These are phyloP conservation scores for Colletotrichum lindemuthianum DNA, from an alignment of 2,329 filamentous ascomycete species.

Conservation along the genomic window DNA sequence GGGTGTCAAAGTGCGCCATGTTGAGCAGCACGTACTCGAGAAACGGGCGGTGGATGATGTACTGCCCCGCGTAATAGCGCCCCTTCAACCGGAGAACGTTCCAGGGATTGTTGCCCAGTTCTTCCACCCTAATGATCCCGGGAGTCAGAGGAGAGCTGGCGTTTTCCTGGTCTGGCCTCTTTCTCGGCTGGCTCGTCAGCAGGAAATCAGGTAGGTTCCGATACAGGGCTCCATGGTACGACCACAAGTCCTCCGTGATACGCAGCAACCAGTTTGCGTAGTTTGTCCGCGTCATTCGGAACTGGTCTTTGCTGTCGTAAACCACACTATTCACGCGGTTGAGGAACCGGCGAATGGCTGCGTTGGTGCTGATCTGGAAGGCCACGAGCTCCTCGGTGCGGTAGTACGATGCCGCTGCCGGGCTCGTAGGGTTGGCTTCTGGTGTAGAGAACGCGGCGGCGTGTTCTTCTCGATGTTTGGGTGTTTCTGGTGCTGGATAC, in stretches of 20 bases:
- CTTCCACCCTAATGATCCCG: slow-evolving; percentile 29
- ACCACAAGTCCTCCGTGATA: slow-evolving; percentile 41
- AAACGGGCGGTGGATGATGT: slow-evolving; percentile 45
- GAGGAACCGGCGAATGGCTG: slow-evolving; percentile 43
- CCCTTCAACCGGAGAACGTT: slow-evolving; percentile 43
- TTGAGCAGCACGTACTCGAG: slow-evolving; percentile 44
- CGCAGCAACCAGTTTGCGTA: slow-evolving; percentile 42
- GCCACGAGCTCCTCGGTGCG: slow-evolving; percentile 41
- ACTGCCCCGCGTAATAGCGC: slow-evolving; percentile 43
- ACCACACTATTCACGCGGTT: slow-evolving; percentile 44
- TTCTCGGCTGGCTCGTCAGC: slow-evolving; percentile 30
- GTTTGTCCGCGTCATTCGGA: slow-evolving; percentile 36
- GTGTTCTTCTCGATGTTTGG: slow-evolving; percentile 3
- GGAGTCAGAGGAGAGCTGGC: slow-evolving; percentile 18
- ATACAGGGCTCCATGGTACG: slow-evolving; percentile 42
- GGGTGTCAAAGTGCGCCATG: slow-evolving; percentile 37
- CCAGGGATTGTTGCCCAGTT: slow-evolving; percentile 43
- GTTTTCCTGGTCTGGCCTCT: background rate
- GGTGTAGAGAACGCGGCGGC: background rate
- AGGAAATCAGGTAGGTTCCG: slow-evolving; percentile 42
- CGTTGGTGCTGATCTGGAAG: slow-evolving; percentile 45
- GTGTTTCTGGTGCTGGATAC: slow-evolving; percentile 35
- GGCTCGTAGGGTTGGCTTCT: background rate
- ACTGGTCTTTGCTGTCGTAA: slow-evolving; percentile 42
- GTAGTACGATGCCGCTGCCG: slow-evolving; percentile 4